Base-by-base conservation (phyloP, 306 rosid genomes). In the Medicago ruthenica region DNA sequence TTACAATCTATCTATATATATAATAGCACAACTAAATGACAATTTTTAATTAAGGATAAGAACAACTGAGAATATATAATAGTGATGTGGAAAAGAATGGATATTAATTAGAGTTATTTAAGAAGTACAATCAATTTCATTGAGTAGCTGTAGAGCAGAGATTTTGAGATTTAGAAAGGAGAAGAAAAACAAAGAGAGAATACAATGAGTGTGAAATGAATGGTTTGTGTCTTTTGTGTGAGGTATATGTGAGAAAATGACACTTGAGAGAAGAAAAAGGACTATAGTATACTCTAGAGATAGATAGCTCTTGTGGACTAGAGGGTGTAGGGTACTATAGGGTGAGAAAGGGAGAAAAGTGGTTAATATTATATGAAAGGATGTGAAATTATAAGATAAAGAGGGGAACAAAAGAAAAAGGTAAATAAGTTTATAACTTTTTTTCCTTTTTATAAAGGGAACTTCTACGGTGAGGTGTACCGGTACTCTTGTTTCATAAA, bases 241-340 rank as follows among this genome's bases (percentile, higher is more conserved):
- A 92, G 89, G 97, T 86, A 86, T 95, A 84, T 85, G 97, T 76
- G 96, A 87, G 97, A 92, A 87, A 90, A 92, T 90, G 97, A 95
- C 99, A 92, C 92, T 92, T 87, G 85, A 89, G 88, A 20, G 12
- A 67, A 8, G 54, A 67, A 61, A 37, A 11, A 11, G 78, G 74
- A 76, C 67, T 58, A 22, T 21, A 11, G 34, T 41, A 64, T 69
- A 74, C 87, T 68, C 64, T 54, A 72, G 70, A 70, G 34, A 73
- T 75, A 76, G 84, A 76, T 70, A 74, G 84, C 72, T 85, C 4
- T 64, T 83, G 85, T 90, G 89, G 90, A 88, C 86, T 93, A 86
- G 86, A 83, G 54, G n/a, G 80, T 78, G 76, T 75, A 78, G 83
- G 85, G 84, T 75, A 67, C 40, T 27, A 60, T 34, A 59, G 79